Evolutionary conservation across 768 basidiomycete genomes (phyloP), one percentile per base, ranked within the genome.

Genomic region (Termitomyces sp.): DNA sequence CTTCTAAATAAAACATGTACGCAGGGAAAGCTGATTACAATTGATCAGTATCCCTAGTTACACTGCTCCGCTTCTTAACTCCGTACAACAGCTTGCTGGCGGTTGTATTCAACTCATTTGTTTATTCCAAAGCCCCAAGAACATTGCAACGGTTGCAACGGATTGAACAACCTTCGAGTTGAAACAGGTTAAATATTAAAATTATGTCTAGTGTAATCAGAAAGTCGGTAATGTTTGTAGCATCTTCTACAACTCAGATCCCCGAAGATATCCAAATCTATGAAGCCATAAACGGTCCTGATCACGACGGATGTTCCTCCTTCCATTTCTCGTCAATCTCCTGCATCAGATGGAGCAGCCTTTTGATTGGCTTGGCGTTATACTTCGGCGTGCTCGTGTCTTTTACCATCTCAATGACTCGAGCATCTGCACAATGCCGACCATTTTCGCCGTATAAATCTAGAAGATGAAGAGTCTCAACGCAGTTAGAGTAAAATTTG

Each of bases 391-490:
- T 62, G 10, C 70, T 71, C 6, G 70, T 69, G 60, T 85, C 82
- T 35, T 81, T 69, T 40, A 85, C 66, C 74, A 85, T 76, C 43
- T 72, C 75, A 16, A 78, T 62, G 24, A 87, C 79, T 24, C 75
- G 70, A 26, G 75, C 62, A 60, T 87, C 80, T 66, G 78, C 75
- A 55, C 69, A 72, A 30, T 78, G 77, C 26, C 66, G 69, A 6
- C 86, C 86, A 9, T 76, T 68, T 30, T 78, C 75, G 3, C 88
- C 88, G 63, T 88, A 89, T 53, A 80, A 69, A 18, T 64, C 67
- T 43, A 87, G 68, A 38, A 89, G 78, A 10, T 56, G 48, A 49
- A 83, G 68, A 6, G 79, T 82, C 61, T 83, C 84, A 16, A 70
- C 69, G 65, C 82, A 84, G 30, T 76, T 75, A 10, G 74, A 65